Evolutionary conservation across 441 rosid genomes (phyloP).

Genomic region (Euphorbia schlechtendalii): DNA sequence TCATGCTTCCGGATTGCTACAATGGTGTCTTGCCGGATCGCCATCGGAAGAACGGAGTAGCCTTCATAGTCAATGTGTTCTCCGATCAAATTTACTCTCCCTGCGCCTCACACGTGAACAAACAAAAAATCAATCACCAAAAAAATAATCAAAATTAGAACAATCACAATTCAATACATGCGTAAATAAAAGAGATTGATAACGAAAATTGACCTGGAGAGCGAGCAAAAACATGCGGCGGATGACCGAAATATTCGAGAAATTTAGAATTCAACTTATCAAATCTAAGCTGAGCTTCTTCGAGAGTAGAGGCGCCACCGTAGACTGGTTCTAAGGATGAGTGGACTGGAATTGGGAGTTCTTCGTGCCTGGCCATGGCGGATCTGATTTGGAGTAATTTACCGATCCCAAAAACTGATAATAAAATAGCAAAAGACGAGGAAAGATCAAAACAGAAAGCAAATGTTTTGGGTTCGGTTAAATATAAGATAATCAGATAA

Average conservation of each 20-base stretch:
- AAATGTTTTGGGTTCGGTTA: too few relatives aligned
- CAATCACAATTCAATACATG: too few relatives aligned
- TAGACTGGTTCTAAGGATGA: constrained; percentile 58
- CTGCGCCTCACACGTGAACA: constrained; percentile 6
- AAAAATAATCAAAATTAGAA: background rate
- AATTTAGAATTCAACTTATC: constrained; percentile 55
- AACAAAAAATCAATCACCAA: too few relatives aligned
- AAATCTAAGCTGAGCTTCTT: constrained; percentile 74
- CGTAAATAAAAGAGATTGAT: background rate
- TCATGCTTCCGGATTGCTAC: constrained; percentile 62
- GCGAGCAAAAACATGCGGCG: constrained; percentile 68
- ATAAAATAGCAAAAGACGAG: too few relatives aligned
- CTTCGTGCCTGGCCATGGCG: constrained; percentile 66
- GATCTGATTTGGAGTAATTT: background rate
- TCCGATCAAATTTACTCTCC: constrained; percentile 74
- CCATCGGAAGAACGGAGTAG: constrained; percentile 97
- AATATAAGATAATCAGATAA: too few relatives aligned
- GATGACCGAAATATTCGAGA: constrained; percentile 43
- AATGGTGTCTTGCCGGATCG: constrained; percentile 87
- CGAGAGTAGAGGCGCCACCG: constrained; percentile 62
- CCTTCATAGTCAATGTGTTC: constrained; percentile 98
- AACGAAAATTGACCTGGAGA: constrained; percentile 61
- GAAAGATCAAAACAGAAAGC: too few relatives aligned
- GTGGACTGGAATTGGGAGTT: constrained; percentile 51
- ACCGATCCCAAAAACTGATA: background rate